Conservation (phyloP, 139 green algal genomes). For the Chlamydomonas schloesseri region DNA sequence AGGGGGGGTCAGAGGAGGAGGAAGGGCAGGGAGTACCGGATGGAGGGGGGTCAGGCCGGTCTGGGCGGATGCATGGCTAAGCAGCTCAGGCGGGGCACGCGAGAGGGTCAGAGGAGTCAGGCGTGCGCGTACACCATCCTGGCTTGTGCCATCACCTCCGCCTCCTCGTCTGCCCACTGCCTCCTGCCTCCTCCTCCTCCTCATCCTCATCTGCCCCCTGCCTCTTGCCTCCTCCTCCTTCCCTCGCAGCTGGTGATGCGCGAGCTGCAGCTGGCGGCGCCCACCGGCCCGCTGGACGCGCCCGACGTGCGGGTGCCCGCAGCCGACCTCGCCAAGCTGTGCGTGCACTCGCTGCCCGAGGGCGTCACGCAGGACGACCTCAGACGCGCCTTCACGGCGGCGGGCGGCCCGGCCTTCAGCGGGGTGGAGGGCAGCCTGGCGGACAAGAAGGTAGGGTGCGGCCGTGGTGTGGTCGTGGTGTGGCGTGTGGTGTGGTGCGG, state of each 20-base stretch:
- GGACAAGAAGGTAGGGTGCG: constrained; percentile 1
- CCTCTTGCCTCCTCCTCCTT: neutral
- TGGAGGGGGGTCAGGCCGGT: neutral
- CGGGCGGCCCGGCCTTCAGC: neutral
- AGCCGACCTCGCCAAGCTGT: constrained; percentile 63
- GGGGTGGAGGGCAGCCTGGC: neutral
- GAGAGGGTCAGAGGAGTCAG: too few relatives aligned
- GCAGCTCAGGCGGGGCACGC: too few relatives aligned
- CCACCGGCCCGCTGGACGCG: constrained; percentile 44
- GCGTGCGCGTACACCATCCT: neutral
- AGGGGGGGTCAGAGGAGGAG: neutral
- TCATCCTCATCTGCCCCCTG: neutral
- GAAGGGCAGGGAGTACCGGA: neutral
- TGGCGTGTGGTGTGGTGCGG: neutral
- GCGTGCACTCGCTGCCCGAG: constrained; percentile 56
- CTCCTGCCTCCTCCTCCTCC: neutral
- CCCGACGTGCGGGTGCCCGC: constrained; percentile 51
- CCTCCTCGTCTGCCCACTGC: neutral
- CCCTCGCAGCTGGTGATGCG: constrained; percentile 55
- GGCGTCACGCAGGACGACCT: neutral
- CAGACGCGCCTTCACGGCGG: constrained; percentile 1
- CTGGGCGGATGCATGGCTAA: too few relatives aligned
- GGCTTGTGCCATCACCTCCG: neutral
- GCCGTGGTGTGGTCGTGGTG: neutral
- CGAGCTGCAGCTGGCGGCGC: constrained; percentile 49